Evolutionary conservation across 73 alveolate genomes (phyloP).

Genomic region (Breviolum minutum): DNA sequence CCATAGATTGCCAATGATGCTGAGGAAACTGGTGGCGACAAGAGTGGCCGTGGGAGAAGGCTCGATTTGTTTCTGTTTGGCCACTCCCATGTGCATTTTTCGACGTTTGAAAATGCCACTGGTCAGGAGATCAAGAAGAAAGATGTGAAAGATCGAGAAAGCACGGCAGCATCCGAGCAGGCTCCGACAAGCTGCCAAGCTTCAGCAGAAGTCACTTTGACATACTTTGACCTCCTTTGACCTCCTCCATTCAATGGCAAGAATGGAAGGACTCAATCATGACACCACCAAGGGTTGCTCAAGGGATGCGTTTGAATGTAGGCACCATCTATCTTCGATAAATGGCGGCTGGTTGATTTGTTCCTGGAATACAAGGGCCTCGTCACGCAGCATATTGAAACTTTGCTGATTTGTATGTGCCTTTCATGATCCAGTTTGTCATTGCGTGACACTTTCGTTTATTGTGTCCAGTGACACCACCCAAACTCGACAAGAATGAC

Average conservation of each 20-base stretch:
- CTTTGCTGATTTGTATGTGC: neutral
- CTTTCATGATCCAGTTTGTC: neutral
- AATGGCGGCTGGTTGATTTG: conserved; percentile 99
- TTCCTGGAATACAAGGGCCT: conserved; percentile 98
- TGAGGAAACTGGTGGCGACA: conserved; percentile 93
- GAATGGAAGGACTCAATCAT: too few species aligned
- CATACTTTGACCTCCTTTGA: too few species aligned
- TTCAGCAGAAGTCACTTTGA: too few species aligned
- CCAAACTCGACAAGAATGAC: too few species aligned
- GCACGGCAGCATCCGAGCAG: neutral
- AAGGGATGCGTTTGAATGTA: too few species aligned
- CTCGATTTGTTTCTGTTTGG: neutral
- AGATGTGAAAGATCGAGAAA: neutral
- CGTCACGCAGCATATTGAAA: conserved; percentile 99
- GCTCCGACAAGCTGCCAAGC: neutral
- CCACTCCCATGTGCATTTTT: neutral
- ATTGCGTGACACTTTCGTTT: neutral
- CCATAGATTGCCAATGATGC: neutral
- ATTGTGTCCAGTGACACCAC: too few species aligned
- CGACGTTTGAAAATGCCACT: neutral
- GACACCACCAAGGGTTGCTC: too few species aligned
- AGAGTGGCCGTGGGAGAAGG: conserved; percentile 94
- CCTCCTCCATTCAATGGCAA: too few species aligned
- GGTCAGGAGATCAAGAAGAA: conserved; percentile 2
- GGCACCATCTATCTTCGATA: conserved; percentile 95